A percentile compares a stretch with the other conserved stretches of the same genome.
phyloP scores from a whole-genome alignment of 2,329 filamentous ascomycete species.

The Apiospora aurea region DNA sequence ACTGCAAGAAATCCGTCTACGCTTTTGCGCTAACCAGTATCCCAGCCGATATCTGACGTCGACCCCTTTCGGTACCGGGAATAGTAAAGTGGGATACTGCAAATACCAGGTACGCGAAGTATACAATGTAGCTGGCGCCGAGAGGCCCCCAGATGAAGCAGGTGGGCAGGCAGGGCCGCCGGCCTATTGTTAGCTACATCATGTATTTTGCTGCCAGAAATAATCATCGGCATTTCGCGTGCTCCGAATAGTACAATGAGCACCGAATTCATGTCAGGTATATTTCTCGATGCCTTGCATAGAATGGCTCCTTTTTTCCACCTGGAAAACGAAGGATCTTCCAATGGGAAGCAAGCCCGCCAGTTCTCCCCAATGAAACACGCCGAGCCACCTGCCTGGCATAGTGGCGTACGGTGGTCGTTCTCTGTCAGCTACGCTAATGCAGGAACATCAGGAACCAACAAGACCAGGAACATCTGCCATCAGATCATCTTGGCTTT shows the following conservation, averaged over 20 bases:
- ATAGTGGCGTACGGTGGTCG: background rate
- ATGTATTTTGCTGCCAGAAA: background rate
- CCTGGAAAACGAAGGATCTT: background rate
- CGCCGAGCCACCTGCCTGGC: background rate
- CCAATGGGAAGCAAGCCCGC: background rate
- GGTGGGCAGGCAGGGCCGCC: background rate
- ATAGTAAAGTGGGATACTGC: background rate
- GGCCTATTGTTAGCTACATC: constrained; percentile 13
- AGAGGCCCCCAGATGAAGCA: background rate
- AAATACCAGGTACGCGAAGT: background rate
- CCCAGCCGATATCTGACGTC: background rate
- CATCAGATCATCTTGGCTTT: constrained; percentile 5
- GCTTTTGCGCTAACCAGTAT: background rate
- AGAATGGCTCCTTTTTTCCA: constrained; percentile 1
- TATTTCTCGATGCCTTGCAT: background rate
- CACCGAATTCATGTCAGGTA: background rate
- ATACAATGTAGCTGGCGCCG: background rate
- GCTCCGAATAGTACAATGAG: background rate
- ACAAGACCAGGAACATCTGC: constrained; percentile 9
- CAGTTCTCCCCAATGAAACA: constrained; percentile 3
- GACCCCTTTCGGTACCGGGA: background rate
- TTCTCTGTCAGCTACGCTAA: background rate
- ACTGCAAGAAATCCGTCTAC: background rate
- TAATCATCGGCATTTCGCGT: background rate
- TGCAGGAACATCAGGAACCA: constrained; percentile 14